Percentiles rank a stretch among this genome's conserved stretches.
These are phyloP conservation scores for Rhizophagus sp. DNA, from an alignment of 192 early-diverging fungal species.

Conservation along the genomic window DNA sequence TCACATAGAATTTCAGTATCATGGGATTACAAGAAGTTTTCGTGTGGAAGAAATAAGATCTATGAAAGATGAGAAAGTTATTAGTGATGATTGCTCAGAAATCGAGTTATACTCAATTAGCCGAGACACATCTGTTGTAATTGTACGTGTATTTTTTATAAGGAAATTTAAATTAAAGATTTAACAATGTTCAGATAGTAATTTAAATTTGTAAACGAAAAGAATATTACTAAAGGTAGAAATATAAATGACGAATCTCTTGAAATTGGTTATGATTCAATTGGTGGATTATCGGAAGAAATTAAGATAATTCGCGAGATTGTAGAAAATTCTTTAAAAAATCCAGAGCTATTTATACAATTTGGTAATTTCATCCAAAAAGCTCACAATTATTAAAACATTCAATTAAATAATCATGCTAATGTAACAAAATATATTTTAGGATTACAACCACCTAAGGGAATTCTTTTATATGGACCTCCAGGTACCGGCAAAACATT, in stretches of 20 bases:
- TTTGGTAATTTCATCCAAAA: constrained; percentile 54
- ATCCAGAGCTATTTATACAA: constrained; percentile 70
- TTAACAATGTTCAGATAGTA: neutral
- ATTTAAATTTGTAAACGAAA: neutral
- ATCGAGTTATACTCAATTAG: constrained; percentile 32
- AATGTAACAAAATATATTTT: constrained; percentile 12
- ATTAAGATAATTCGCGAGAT: constrained; percentile 77
- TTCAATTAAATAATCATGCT: neutral
- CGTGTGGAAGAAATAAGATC: constrained; percentile 36
- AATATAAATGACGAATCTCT: neutral
- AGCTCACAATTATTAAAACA: neutral
- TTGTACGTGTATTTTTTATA: constrained; percentile 17
- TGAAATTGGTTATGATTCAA: constrained; percentile 50
- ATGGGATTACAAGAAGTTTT: constrained; percentile 52
- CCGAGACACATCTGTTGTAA: constrained; percentile 39
- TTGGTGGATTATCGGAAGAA: constrained; percentile 82
- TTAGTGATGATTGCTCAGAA: neutral
- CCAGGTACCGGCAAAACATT: constrained; percentile 98
- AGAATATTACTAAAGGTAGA: neutral
- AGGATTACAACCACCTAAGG: constrained; percentile 86
- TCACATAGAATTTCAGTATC: constrained; percentile 57
- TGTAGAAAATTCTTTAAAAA: constrained; percentile 75
- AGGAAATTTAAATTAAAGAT: neutral
- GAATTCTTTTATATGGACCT: constrained; percentile 86
- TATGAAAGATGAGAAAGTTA: constrained; percentile 2